Conservation (phyloP, 768 basidiomycete species). For the Kwoniella botswanensis region DNA sequence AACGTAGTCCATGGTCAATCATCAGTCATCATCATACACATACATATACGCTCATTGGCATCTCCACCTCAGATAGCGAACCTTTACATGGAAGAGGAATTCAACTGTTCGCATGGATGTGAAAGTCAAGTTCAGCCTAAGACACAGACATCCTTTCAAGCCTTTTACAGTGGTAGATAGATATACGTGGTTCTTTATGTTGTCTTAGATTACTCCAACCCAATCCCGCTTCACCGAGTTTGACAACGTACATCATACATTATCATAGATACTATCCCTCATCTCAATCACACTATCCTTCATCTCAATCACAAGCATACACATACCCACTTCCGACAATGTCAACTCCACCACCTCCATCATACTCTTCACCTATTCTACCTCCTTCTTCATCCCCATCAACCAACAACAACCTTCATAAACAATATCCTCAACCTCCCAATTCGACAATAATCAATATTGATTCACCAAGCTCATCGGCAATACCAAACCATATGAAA, state of each 20-base stretch:
- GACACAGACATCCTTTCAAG: too few relatives aligned
- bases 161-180: background rate
- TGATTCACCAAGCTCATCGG: background rate
- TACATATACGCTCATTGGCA: too few relatives aligned
- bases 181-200: background rate
- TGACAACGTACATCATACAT: too few relatives aligned
- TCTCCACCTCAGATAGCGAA: too few relatives aligned
- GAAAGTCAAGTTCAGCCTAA: too few relatives aligned
- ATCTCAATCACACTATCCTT: too few relatives aligned
- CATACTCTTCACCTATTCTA: conserved; percentile 13
- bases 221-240: background rate
- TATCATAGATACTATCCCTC: too few relatives aligned
- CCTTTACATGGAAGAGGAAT: too few relatives aligned
- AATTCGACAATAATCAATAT: conserved; percentile 23
- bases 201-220: background rate
- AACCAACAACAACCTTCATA: background rate
- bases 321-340: background rate
- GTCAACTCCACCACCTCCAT: conserved; percentile 3
- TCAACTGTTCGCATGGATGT: too few relatives aligned
- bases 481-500: conserved; percentile 5
- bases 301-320: background rate
- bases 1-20: background rate
- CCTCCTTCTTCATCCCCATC: conserved; percentile 26
- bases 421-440: conserved; percentile 26
- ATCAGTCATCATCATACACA: background rate